Percentiles rank a stretch among this genome's conserved stretches.
Evolutionary conservation across 2,329 filamentous ascomycete genomes (phyloP).

Genomic region (Calonectria leucothoes): DNA sequence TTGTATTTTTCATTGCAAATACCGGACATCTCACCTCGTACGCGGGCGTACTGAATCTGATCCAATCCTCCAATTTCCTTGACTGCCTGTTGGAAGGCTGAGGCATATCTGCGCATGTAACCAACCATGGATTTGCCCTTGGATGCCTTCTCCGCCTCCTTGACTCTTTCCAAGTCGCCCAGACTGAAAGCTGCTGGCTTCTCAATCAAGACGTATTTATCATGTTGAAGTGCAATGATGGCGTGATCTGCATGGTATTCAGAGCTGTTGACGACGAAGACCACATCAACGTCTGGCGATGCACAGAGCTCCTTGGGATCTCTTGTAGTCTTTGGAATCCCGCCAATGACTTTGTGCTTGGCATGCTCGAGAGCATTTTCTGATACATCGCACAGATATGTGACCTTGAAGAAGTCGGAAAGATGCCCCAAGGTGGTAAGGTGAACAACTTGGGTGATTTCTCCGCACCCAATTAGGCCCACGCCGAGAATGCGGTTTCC

Average conservation of each 20-base stretch:
- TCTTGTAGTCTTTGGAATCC: slow-evolving; percentile 44
- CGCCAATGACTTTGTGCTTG: slow-evolving; percentile 32
- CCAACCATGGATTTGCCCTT: slow-evolving; percentile 65
- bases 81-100: slow-evolving; percentile 64
- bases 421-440: slow-evolving; percentile 61
- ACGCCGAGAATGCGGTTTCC: slow-evolving; percentile 35
- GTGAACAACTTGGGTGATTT: slow-evolving; percentile 64
- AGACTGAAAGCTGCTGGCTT: slow-evolving; percentile 67
- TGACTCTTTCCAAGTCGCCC: slow-evolving; percentile 57
- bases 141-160: slow-evolving; percentile 58
- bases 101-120: slow-evolving; percentile 70
- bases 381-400: slow-evolving; percentile 65
- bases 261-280: slow-evolving; percentile 64
- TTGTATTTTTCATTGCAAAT: background rate
- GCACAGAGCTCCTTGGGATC: slow-evolving; percentile 55
- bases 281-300: slow-evolving; percentile 60
- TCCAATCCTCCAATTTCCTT: slow-evolving; percentile 63
- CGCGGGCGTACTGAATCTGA: slow-evolving; percentile 67
- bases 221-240: slow-evolving; percentile 62
- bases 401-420: slow-evolving; percentile 56
- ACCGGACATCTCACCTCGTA: slow-evolving; percentile 31
- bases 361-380: slow-evolving; percentile 40
- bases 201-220: slow-evolving; percentile 69
- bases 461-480: slow-evolving; percentile 60
- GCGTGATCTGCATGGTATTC: slow-evolving; percentile 65